Evolutionary conservation across 208 protist species (phyloP).

Genomic region (Trichomonas gallinae): DNA sequence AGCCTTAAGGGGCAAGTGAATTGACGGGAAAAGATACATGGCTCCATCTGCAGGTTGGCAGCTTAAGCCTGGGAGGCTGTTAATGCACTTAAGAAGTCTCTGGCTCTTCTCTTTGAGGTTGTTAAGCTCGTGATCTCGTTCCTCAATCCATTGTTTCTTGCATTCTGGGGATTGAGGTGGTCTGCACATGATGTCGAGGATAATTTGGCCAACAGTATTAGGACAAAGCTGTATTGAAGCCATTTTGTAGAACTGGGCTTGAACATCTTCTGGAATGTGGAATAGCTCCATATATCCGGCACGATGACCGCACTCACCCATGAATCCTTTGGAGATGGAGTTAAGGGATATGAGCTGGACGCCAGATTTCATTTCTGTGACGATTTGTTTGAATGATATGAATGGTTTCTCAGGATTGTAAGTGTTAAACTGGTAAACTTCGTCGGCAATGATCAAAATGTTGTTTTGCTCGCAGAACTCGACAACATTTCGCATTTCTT

Average conservation of each 20-base stretch:
- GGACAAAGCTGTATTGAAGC: slow-evolving; percentile 65
- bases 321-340: slow-evolving; percentile 85
- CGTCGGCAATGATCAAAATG: slow-evolving; percentile 86
- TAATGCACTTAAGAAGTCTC: slow-evolving; percentile 55
- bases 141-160: slow-evolving; percentile 46
- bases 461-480: slow-evolving; percentile 52
- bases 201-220: slow-evolving; percentile 80
- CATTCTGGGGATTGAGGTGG: slow-evolving; percentile 76
- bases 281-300: slow-evolving; percentile 86
- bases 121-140: slow-evolving; percentile 62
- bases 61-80: slow-evolving; percentile 67
- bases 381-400: slow-evolving; percentile 61
- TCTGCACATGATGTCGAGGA: slow-evolving; percentile 76
- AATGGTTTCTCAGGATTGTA: slow-evolving; percentile 50
- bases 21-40: slow-evolving; percentile 91
- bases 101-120: slow-evolving; percentile 18
- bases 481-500: slow-evolving; percentile 43
- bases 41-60: slow-evolving; percentile 67
- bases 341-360: slow-evolving; percentile 85
- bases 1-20: slow-evolving; percentile 36
- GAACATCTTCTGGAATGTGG: slow-evolving; percentile 52
- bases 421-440: slow-evolving; percentile 97
- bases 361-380: neutral
- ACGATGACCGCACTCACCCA: slow-evolving; percentile 73
- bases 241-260: slow-evolving; percentile 75